Percentiles rank a stretch among this genome's conserved stretches.
Conservation (phyloP, 495 filamentous ascomycete genomes). For the Penicillium canescens region DNA sequence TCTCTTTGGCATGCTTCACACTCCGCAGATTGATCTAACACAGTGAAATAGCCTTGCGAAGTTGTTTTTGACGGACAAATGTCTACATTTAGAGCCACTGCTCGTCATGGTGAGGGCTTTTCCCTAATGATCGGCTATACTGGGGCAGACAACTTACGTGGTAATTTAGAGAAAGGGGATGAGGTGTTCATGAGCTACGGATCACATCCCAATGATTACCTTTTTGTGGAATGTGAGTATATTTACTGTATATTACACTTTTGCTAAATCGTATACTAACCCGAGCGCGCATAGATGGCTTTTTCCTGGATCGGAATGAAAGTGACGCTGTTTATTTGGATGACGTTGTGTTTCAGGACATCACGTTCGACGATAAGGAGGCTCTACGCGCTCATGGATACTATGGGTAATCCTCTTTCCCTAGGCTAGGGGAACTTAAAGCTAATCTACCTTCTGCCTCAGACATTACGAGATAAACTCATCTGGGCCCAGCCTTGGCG, state of each 20-base stretch:
- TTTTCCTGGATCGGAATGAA: constrained; percentile 59
- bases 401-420: neutral
- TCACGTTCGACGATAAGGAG: constrained; percentile 22
- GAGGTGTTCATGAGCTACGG: constrained; percentile 78
- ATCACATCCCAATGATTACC: constrained; percentile 69
- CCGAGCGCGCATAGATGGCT: constrained; percentile 53
- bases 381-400: neutral
- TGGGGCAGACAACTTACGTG: neutral
- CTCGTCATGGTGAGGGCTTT: constrained; percentile 45
- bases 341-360: constrained; percentile 52
- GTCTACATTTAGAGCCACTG: constrained; percentile 56
- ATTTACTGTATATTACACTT: neutral
- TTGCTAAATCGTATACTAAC: neutral
- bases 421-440: neutral
- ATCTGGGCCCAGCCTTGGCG: neutral
- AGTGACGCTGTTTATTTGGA: constrained; percentile 65
- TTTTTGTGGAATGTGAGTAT: constrained; percentile 64
- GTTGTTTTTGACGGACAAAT: constrained; percentile 52
- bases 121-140: neutral
- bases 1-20: neutral
- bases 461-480: neutral
- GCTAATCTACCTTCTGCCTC: neutral
- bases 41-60: constrained; percentile 42
- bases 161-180: constrained; percentile 48
- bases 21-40: neutral